phyloP scores from a whole-genome alignment of 1,284 basidiomycete species.

The Ustanciosporium gigantosporum region DNA sequence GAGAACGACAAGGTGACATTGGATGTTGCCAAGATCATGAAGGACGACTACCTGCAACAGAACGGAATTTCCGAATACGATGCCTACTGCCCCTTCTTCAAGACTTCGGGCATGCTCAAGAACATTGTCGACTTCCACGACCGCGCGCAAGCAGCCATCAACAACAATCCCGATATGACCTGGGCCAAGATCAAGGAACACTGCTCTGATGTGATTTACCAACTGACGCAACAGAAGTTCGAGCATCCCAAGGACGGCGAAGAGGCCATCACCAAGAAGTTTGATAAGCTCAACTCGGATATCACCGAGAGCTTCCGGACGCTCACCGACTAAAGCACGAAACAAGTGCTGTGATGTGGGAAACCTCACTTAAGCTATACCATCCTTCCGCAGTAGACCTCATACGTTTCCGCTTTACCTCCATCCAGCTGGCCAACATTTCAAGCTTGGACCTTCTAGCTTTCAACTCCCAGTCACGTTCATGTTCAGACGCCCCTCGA shows the following conservation, averaged over 20 bases:
- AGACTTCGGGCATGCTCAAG: slow-evolving; percentile 83
- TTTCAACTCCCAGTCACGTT: too few species aligned
- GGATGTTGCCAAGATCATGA: slow-evolving; percentile 95
- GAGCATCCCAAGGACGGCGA: slow-evolving; percentile 68
- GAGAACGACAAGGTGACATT: slow-evolving; percentile 98
- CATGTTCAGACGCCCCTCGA: too few species aligned
- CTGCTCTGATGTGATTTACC: slow-evolving; percentile 85
- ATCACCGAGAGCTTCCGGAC: slow-evolving; percentile 58
- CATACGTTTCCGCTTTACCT: too few species aligned
- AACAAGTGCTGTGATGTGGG: too few species aligned
- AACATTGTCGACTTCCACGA: slow-evolving; percentile 97
- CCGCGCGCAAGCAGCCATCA: slow-evolving; percentile 75
- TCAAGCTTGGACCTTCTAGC: too few species aligned
- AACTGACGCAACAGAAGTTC: slow-evolving; percentile 97
- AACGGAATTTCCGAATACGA: slow-evolving; percentile 99
- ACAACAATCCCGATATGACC: slow-evolving; percentile 79
- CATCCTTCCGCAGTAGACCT: too few species aligned
- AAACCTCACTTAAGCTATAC: too few species aligned
- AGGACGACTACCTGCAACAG: slow-evolving; percentile 93
- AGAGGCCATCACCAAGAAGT: slow-evolving; percentile 50
- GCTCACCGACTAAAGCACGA: slow-evolving; percentile 48
- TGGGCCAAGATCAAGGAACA: slow-evolving; percentile 89
- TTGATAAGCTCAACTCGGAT: slow-evolving; percentile 55
- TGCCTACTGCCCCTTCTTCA: slow-evolving; percentile 86
- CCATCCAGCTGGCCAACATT: too few species aligned